Evolutionary conservation across 306 rosid species (phyloP).

Genomic region (Vachellia pachyceras): DNA sequence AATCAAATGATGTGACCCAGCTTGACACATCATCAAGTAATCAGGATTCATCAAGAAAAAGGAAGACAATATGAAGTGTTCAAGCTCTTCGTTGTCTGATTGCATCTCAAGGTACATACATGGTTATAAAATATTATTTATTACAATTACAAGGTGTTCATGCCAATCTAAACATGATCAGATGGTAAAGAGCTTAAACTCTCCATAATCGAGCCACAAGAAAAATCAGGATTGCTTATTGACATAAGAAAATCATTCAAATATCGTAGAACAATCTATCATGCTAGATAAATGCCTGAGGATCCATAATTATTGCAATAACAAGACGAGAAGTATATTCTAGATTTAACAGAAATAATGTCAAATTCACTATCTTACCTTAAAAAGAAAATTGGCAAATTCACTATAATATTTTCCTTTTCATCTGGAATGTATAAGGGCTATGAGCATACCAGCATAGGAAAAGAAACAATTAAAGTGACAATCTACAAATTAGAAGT

Average conservation of each 20-base stretch:
- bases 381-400: not conserved
- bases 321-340: constrained; percentile 20
- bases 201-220: not conserved
- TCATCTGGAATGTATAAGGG: constrained; percentile 29
- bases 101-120: not conserved
- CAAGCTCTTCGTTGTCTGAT: not conserved
- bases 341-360: constrained; percentile 14
- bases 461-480: constrained; percentile 30
- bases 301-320: not conserved
- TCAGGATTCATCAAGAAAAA: not conserved
- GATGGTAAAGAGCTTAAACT: not conserved
- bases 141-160: not conserved
- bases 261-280: not conserved
- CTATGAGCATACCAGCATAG: not conserved
- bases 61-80: not conserved
- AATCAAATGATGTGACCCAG: not conserved
- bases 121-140: not conserved
- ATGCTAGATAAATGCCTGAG: not conserved
- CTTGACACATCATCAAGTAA: not conserved
- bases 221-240: not conserved
- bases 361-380: not conserved
- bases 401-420: constrained; percentile 2
- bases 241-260: not conserved
- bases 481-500: constrained; percentile 27
- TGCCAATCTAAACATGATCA: not conserved